Evolutionary conservation across 2,329 filamentous ascomycete genomes (phyloP).

Genomic region (Fusarium gaditjirri): DNA sequence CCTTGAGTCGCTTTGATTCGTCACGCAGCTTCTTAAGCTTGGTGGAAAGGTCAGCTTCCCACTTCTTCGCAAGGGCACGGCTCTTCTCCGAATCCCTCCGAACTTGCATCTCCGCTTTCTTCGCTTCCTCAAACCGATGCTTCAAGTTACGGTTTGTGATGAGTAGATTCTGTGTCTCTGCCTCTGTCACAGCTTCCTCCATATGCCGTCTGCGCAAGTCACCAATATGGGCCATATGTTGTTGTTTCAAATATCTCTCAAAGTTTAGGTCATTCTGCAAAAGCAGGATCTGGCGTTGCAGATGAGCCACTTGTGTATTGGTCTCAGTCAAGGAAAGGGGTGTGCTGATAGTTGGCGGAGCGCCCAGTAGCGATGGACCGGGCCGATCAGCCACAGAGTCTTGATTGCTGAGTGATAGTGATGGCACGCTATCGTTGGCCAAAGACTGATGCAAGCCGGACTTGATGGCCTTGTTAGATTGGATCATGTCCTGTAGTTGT

Average conservation of each 20-base stretch:
- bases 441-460: slow-evolving; percentile 65
- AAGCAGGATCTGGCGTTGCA: slow-evolving; percentile 79
- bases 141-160: slow-evolving; percentile 80
- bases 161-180: slow-evolving; percentile 83
- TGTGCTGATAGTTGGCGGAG: slow-evolving; percentile 43
- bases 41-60: slow-evolving; percentile 75
- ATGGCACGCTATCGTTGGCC: slow-evolving; percentile 68
- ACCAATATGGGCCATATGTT: slow-evolving; percentile 84
- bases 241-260: slow-evolving; percentile 84
- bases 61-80: slow-evolving; percentile 78
- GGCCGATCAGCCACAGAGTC: slow-evolving; percentile 57
- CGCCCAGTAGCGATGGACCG: slow-evolving; percentile 42
- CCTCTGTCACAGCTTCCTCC: slow-evolving; percentile 80
- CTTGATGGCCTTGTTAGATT: slow-evolving; percentile 68
- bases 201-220: slow-evolving; percentile 80
- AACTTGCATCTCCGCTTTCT: slow-evolving; percentile 74
- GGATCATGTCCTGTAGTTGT: slow-evolving; percentile 69
- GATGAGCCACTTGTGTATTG: slow-evolving; percentile 59
- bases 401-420: slow-evolving; percentile 62
- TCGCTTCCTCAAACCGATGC: slow-evolving; percentile 77
- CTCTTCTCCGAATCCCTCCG: slow-evolving; percentile 79
- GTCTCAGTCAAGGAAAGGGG: slow-evolving; percentile 48
- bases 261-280: slow-evolving; percentile 85
- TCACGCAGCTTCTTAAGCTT: slow-evolving; percentile 75
- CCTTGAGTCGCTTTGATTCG: slow-evolving; percentile 73